Conservation (phyloP, 1,284 basidiomycete species). For the Flammula alnicola region DNA sequence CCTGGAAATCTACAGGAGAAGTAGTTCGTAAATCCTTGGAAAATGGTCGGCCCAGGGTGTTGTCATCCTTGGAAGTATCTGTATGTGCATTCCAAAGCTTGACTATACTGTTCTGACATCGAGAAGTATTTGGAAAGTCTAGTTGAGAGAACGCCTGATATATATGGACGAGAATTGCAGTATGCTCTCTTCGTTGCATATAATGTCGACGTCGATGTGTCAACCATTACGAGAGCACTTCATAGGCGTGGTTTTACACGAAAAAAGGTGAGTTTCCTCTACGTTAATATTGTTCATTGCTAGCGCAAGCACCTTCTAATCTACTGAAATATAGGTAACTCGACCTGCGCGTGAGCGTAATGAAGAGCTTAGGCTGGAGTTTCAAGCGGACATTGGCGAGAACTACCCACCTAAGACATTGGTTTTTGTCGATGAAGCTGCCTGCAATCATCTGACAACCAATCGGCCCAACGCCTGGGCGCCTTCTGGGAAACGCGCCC, state of each 20-base stretch:
- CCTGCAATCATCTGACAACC: slow-evolving; percentile 26
- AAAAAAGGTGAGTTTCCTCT: not conserved
- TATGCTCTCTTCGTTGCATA: slow-evolving; percentile 1
- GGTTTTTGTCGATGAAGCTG: slow-evolving; percentile 27
- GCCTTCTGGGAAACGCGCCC: slow-evolving; percentile 8
- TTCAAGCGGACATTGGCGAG: not conserved
- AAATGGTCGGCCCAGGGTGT: not conserved
- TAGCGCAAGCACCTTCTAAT: too few species aligned
- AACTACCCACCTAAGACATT: slow-evolving; percentile 17
- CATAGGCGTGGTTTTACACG: not conserved
- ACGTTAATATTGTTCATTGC: too few species aligned
- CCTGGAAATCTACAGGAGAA: not conserved
- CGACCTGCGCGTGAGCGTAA: slow-evolving; percentile 1
- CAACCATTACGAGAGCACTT: not conserved
- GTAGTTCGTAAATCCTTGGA: not conserved
- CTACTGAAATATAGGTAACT: not conserved
- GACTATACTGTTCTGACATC: not conserved
- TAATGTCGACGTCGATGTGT: not conserved
- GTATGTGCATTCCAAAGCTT: not conserved
- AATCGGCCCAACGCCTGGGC: slow-evolving; percentile 24
- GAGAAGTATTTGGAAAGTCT: not conserved
- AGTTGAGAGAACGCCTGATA: not conserved
- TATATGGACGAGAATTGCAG: slow-evolving; percentile 1
- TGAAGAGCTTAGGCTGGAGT: not conserved
- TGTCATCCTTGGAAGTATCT: not conserved